Percentiles rank a stretch among this genome's conserved stretches.
Conservation (phyloP, 345 rosid species). For the Firmiana major region DNA sequence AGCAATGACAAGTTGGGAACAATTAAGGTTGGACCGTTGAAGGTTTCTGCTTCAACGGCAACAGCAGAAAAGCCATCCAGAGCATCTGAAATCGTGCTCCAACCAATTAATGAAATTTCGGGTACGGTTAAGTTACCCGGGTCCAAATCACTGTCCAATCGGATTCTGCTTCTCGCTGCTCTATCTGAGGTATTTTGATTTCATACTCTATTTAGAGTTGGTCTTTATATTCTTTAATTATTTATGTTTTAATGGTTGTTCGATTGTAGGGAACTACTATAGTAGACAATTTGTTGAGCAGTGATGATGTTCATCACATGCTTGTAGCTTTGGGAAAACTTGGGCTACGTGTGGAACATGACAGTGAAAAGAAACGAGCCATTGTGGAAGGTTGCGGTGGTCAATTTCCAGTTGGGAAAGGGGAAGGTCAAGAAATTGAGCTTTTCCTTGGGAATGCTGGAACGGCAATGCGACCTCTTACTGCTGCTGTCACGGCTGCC, state of each 20-base stretch:
- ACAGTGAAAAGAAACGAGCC: conserved; percentile 49
- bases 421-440: conserved; percentile 48
- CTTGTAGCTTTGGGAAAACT: conserved; percentile 76
- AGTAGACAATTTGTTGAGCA: conserved; percentile 81
- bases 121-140: conserved; percentile 86
- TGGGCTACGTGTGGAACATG: conserved; percentile 62
- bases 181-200: conserved; percentile 60
- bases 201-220: not conserved
- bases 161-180: conserved; percentile 91
- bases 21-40: conserved; percentile 22
- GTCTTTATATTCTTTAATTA: not conserved
- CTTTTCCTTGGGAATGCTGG: conserved; percentile 97
- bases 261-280: conserved; percentile 71
- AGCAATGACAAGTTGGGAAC: conserved; percentile 15
- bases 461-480: conserved; percentile 96
- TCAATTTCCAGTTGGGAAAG: conserved; percentile 59
- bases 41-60: conserved; percentile 52
- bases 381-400: conserved; percentile 88
- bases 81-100: conserved; percentile 70
- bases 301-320: conserved; percentile 91
- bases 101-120: conserved; percentile 79
- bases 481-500: conserved; percentile 86
- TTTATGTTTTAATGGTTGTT: not conserved
- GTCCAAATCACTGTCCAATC: conserved; percentile 88
- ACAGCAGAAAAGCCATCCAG: conserved; percentile 61